Evolutionary conservation across 805 yeast species (phyloP), one percentile per base, ranked within the genome.

Genomic region (Kuraishia borneana): DNA sequence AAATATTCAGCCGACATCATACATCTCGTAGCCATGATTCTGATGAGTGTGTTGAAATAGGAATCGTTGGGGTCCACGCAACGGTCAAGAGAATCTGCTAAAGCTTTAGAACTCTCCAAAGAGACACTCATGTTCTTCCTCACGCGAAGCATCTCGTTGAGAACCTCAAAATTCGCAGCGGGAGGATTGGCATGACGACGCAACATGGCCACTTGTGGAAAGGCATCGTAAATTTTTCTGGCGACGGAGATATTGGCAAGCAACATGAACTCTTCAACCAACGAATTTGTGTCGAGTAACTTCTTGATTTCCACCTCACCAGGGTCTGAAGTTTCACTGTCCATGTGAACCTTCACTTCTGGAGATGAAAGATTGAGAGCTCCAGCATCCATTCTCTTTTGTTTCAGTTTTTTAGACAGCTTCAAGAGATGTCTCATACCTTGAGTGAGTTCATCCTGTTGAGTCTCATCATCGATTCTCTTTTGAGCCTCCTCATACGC

Each of bases 1-100:
- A 92, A 92, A 53, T 92, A 92, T 53, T 89, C 96, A 2, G 99
- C 99, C 2, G 98, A 95, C 82, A 87, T 84, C 98, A 92, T 92
- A 60, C 97, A 89, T 48, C 99, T 72, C 0, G 99, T 92, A 6
- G 96, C 92, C 95, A 92, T 81, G 43, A 92, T 92, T 56, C 99
- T 77, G 5, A 89, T 67, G 46, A 92, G 66, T 0, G 96, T 92
- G 58, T 92, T 92, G 70, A 92, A 85, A 51, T 84, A 92, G 5
- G 88, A 80, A 55, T 92, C 97, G 1, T 71, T 51, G 18, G 77
- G 72, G 55, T 89, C 97, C 22, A 62, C 73, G 58, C 96, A 85
- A 38, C 83, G 68, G 53, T 92, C 98, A 34, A 92, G 65, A 14
- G 96, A 87, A 48, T 88, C 95, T 2, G 98, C 97, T 30, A 92